Evolutionary conservation across 2,329 filamentous ascomycete species (phyloP).

Genomic region (Aspergillus hiratsukae): DNA sequence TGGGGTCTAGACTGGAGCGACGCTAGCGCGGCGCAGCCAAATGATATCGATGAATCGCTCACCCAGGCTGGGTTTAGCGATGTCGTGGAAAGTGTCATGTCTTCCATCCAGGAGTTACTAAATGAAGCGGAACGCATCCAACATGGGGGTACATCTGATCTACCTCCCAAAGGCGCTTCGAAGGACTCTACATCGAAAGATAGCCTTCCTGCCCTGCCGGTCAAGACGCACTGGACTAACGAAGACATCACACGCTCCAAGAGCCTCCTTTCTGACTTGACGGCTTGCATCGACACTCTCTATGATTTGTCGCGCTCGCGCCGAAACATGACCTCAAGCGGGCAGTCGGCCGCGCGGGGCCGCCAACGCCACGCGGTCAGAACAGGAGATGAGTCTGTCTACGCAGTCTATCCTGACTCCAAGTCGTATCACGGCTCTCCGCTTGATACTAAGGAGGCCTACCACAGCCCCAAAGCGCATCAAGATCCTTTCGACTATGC

Average conservation of each 20-base stretch:
- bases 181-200: constrained; percentile 28
- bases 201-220: constrained; percentile 26
- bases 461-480: constrained; percentile 18
- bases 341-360: constrained; percentile 19
- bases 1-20: constrained; percentile 66
- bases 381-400: constrained; percentile 18
- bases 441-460: constrained; percentile 32
- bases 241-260: constrained; percentile 53
- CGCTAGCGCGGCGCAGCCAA: constrained; percentile 51
- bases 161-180: constrained; percentile 33
- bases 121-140: constrained; percentile 59
- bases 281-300: constrained; percentile 59
- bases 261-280: constrained; percentile 56
- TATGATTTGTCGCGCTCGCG: constrained; percentile 59
- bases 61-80: constrained; percentile 60
- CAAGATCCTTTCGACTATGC: constrained; percentile 24
- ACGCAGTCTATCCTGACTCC: constrained; percentile 20
- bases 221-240: constrained; percentile 44
- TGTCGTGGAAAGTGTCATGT: constrained; percentile 60
- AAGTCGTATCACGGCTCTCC: constrained; percentile 33
- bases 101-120: constrained; percentile 59
- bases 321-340: constrained; percentile 36
- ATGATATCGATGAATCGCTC: constrained; percentile 60
- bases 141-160: constrained; percentile 38
- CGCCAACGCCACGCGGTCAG: constrained; percentile 25